Conservation (phyloP, 2,329 filamentous ascomycete genomes). For the Arthrocladium fulminans region DNA sequence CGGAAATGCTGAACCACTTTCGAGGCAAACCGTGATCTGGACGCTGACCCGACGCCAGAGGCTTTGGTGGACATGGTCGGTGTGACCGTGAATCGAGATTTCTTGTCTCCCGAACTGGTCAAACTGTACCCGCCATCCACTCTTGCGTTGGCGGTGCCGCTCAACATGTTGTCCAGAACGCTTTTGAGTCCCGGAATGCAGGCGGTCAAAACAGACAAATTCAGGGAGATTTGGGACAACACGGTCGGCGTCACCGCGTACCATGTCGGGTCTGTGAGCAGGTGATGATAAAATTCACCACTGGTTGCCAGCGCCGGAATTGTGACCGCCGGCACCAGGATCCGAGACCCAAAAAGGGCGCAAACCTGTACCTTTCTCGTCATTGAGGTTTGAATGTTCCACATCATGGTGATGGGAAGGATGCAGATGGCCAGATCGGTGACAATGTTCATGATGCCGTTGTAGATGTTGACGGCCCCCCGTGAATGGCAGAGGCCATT, state of each 20-base stretch:
- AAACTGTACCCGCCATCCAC: background rate
- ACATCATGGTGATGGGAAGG: slow-evolving; percentile 14
- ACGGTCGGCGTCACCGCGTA: background rate
- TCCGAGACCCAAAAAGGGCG: slow-evolving; percentile 12
- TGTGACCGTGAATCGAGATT: background rate
- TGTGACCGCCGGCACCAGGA: slow-evolving; percentile 11
- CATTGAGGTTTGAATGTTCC: slow-evolving; percentile 11
- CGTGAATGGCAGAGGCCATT: background rate
- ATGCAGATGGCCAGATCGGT: slow-evolving; percentile 12
- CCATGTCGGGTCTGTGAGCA: slow-evolving; percentile 1
- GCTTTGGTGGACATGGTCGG: background rate
- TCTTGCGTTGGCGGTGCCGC: background rate
- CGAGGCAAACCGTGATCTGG: background rate
- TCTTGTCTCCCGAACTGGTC: background rate
- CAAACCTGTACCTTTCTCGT: slow-evolving; percentile 13
- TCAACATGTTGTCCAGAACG: background rate
- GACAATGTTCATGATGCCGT: slow-evolving; percentile 7
- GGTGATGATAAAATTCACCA: background rate
- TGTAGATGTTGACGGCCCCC: background rate
- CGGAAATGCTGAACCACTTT: background rate
- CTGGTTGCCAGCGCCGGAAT: background rate
- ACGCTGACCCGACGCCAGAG: background rate
- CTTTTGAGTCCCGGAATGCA: slow-evolving; percentile 2
- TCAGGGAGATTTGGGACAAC: slow-evolving; percentile 1
- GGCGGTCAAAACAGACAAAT: slow-evolving; percentile 1